These are phyloP conservation scores for Paramarasmius palmivorus DNA, from an alignment of 1,284 basidiomycete genomes.

Conservation along the genomic window DNA sequence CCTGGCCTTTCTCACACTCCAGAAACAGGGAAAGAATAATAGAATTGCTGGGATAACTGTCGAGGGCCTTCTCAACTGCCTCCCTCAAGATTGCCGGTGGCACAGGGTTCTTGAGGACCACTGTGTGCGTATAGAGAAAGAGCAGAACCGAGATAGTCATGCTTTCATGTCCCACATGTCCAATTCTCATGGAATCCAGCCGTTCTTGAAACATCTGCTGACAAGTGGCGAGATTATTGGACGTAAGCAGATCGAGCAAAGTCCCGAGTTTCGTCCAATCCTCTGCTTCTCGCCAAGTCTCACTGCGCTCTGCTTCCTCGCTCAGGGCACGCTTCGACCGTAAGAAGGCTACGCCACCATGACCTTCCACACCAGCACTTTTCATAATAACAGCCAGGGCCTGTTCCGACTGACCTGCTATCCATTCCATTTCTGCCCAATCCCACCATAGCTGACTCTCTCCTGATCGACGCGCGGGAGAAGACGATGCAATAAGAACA, in stretches of 20 bases:
- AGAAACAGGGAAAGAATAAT: constrained; percentile 76
- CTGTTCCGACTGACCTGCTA: constrained; percentile 51
- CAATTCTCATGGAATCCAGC: constrained; percentile 24
- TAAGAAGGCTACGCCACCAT: constrained; percentile 51
- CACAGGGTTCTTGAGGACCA: constrained; percentile 54
- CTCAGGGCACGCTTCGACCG: constrained; percentile 50
- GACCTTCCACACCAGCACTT: constrained; percentile 52
- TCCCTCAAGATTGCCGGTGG: constrained; percentile 63
- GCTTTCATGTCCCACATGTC: constrained; percentile 52
- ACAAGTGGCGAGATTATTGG: constrained; percentile 39
- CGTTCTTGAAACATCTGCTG: constrained; percentile 51
- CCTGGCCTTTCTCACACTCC: constrained; percentile 75
- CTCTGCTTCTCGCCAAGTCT: constrained; percentile 54
- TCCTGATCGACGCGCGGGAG: constrained; percentile 32
- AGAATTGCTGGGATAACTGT: constrained; percentile 70
- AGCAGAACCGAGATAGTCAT: constrained; percentile 56
- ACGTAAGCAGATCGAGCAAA: constrained; percentile 62
- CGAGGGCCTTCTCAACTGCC: constrained; percentile 55
- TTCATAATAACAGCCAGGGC: constrained; percentile 54
- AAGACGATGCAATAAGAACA: constrained; percentile 47
- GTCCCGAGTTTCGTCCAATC: constrained; percentile 65
- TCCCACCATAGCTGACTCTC: constrained; percentile 75
- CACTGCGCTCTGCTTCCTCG: constrained; percentile 48
- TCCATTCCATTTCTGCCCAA: constrained; percentile 91
- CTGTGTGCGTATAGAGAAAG: constrained; percentile 64